phyloP scores from a whole-genome alignment of 768 basidiomycete species.

The Amanita rubescens region DNA sequence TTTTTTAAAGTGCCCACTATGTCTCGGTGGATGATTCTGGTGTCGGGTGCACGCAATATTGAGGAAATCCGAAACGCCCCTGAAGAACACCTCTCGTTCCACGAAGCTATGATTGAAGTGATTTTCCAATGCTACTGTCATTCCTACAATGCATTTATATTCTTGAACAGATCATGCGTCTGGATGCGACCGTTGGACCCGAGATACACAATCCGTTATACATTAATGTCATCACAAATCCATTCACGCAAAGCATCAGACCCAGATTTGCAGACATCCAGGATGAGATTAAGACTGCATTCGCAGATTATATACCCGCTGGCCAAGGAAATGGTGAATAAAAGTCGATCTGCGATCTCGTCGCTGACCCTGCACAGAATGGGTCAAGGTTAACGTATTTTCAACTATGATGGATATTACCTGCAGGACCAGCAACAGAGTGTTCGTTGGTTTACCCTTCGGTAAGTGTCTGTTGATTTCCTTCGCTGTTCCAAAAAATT shows the following conservation, averaged over 20 bases:
- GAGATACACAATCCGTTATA: conserved; percentile 20
- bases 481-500: not conserved
- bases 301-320: conserved; percentile 13
- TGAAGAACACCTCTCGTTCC: conserved; percentile 38
- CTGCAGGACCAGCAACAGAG: conserved; percentile 15
- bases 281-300: conserved; percentile 18
- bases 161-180: conserved; percentile 20
- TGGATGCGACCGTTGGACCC: conserved; percentile 27
- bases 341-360: not conserved
- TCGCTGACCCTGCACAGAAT: too few relatives aligned
- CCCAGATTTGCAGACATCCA: conserved; percentile 17
- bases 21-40: conserved; percentile 38
- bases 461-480: conserved; percentile 11
- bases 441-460: conserved; percentile 22
- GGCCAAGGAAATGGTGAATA: not conserved
- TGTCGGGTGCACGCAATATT: conserved; percentile 30
- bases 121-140: not conserved
- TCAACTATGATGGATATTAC: conserved; percentile 16
- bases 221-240: conserved; percentile 18
- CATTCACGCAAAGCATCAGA: conserved; percentile 21
- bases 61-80: conserved; percentile 41
- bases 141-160: not conserved
- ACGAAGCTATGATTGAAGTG: conserved; percentile 25
- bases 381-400: conserved; percentile 10
- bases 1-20: conserved; percentile 37